A percentile compares a stretch with the other conserved stretches of the same genome.
Evolutionary conservation across 1,284 basidiomycete species (phyloP).

Genomic region (Pseudozyma hubeiensis): DNA sequence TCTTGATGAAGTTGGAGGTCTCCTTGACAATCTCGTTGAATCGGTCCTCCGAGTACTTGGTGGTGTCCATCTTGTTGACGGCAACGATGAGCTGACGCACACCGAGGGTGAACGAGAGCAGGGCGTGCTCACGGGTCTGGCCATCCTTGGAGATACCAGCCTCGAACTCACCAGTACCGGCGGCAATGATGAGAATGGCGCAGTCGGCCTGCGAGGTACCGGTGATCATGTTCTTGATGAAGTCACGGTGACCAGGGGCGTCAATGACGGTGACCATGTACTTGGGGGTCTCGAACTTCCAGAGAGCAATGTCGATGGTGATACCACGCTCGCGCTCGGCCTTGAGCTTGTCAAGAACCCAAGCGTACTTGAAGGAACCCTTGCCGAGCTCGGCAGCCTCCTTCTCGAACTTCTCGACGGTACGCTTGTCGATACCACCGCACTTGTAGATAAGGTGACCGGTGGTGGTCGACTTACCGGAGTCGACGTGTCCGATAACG

Average conservation of each 20-base stretch:
- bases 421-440: conserved; percentile 99
- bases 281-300: conserved; percentile 70
- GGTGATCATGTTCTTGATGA: conserved; percentile 86
- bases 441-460: conserved; percentile 99
- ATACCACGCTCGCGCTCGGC: conserved; percentile 99
- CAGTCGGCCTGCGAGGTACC: conserved; percentile 99
- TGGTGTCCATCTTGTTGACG: conserved; percentile 99
- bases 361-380: conserved; percentile 96
- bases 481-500: conserved; percentile 69
- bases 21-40: conserved; percentile 99
- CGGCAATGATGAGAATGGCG: conserved; percentile 99
- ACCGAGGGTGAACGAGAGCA: conserved; percentile 99
- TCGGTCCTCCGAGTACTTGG: conserved; percentile 98
- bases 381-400: conserved; percentile 99
- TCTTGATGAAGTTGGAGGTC: conserved; percentile 99
- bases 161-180: conserved; percentile 99
- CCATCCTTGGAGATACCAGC: conserved; percentile 99
- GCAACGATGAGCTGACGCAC: conserved; percentile 99
- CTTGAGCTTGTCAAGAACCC: conserved; percentile 99
- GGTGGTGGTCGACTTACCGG: conserved; percentile 96
- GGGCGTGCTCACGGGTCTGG: conserved; percentile 99
- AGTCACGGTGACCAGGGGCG: conserved; percentile 99
- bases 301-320: conserved; percentile 95
- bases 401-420: conserved; percentile 99
- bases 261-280: conserved; percentile 83